Conservation (phyloP, 73 alveolate genomes). For the Paramecium primaurelia region DNA sequence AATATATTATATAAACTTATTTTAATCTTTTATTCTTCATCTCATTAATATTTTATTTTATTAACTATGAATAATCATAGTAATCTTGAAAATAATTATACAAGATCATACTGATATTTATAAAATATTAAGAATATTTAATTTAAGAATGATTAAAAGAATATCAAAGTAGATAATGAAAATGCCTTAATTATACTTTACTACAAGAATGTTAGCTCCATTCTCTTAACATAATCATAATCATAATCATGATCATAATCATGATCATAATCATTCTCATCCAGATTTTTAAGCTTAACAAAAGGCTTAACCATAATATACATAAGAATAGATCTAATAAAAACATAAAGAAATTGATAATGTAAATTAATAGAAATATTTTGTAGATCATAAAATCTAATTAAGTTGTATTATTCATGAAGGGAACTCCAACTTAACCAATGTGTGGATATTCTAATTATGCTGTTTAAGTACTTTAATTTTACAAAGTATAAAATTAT, state of each 20-base stretch:
- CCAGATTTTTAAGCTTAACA: not conserved
- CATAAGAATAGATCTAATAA: not conserved
- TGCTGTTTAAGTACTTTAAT: constrained; percentile 69
- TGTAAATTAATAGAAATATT: not conserved
- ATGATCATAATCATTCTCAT: not conserved
- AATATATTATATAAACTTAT: not conserved
- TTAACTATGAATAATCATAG: not conserved
- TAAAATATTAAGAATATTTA: not conserved
- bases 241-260: not conserved
- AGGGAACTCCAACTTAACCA: constrained; percentile 85
- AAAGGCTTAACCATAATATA: not conserved
- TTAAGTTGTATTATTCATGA: constrained; percentile 86
- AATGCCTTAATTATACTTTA: not conserved
- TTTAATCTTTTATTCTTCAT: not conserved
- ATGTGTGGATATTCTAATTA: constrained; percentile 86
- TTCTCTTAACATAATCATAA: not conserved
- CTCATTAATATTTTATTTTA: not conserved
- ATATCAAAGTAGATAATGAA: not conserved
- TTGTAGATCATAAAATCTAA: constrained; percentile 46
- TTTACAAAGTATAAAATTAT: constrained; percentile 58
- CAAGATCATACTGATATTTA: no score
- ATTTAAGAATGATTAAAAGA: not conserved
- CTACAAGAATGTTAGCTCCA: not conserved
- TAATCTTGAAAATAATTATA: no score
- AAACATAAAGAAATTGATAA: constrained; percentile 4